Evolutionary conservation across 331 rosid genomes (phyloP), one percentile per base, ranked within the genome.

Genomic region (Malus hybrid): DNA sequence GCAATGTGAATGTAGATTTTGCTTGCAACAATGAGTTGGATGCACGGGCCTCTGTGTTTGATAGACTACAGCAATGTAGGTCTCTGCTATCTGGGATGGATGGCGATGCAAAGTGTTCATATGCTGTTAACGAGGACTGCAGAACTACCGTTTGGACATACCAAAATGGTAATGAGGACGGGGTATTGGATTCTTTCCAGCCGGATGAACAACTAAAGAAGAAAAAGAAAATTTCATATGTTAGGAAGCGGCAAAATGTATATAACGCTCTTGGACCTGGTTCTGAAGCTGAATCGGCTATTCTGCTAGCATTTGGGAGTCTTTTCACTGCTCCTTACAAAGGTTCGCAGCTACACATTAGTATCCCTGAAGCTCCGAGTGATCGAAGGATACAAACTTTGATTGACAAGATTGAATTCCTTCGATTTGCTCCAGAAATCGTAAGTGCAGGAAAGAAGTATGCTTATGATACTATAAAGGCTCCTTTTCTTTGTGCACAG

Each of bases 101-200:
- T 39, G 90, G 88, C 72, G 87, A 81, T 82, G 68, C 73, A 19
- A 90, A 84, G 64, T 92, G 99, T 77, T 34, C 85, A 71, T 82
- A 92, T 80, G 93, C 93, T 66, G 77, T 94, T 55, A 66, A 75
- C 74, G 93, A 87, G 42, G 99, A 94, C 80, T 94, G 99, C 80
- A 85, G 91, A 84, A 90, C 89, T 77, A 94, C 97, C 7, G 97
- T 94, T 19, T 94, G 99, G 99, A 94, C 96, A 18, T 92, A 85
- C 78, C 81, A 67, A 76, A 89, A 71, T 83, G 88, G 84, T 73
- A 81, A 77, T 46, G 84, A 70, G 67, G 91, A 94, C 76, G 93
- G 85, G 28, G 64, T 64, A 32, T 82, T 92, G 44, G 99, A 92
- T 90, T 74, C 87, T 52, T 94, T 94, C 81, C 99, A 94, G 73